Evolutionary conservation across 148 eudicot genomes (phyloP), one percentile per base, ranked within the genome.

Genomic region (Gaultheria prostrata): DNA sequence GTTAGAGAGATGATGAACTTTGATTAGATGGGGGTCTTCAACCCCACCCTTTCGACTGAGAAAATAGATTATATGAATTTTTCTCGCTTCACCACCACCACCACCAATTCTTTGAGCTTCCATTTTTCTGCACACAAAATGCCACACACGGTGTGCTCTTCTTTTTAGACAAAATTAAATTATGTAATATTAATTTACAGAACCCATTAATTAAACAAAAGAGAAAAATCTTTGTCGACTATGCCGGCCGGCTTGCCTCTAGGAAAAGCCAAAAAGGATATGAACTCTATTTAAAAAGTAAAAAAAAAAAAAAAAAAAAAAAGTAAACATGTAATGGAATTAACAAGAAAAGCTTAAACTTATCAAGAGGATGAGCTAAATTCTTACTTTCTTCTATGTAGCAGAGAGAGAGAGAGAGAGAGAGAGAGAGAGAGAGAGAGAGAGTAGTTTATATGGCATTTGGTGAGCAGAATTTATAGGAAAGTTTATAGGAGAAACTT

Each of bases 11-110:
- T 89, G 93, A 78, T 89, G 93, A 26, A 89, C 91, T 6, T 91
- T 87, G 78, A 91, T 82, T 84, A 91, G 93, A 84, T 91, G 93
- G 2, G 93, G 93, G 20, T 89, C 89, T 70, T 91, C 93, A 17
- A 88, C 85, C 43, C 81, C 84, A 46, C 93, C 93, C 70, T 88
- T 87, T 69, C 88, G 86, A 71, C 93, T 85, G 11, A 91, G 88
- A 78, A 91, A 91, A 80, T 91, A 91, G 71, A 91, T 84, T 14
- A 91, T 82, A 59, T 91, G 93, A 80, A 89, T 77, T 48, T 89
- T 77, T 43, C 92, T 89, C 26, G 89, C 88, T 89, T 89, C 87
- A 12, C 86, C 85, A 53, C 86, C 81, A 30, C 57, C 80, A 28
- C 59, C 21, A 4, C 65, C 77, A 33, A 3, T 49, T 8, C 67